Conservation (phyloP, 768 basidiomycete genomes). For the Boletus huronensis region DNA sequence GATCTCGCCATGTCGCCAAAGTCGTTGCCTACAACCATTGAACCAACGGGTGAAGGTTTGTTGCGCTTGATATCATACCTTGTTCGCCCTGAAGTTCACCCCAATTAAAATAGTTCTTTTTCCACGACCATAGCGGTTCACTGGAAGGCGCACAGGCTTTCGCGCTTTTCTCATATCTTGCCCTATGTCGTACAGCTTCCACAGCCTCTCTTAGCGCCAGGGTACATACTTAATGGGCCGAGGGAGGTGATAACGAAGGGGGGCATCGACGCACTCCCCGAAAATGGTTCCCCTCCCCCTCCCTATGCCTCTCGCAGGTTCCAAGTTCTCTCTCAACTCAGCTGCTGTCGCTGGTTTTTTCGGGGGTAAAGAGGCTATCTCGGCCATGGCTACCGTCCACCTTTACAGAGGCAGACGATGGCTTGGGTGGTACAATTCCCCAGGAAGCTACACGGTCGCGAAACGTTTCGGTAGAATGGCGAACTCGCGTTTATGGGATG, state of each 20-base stretch:
- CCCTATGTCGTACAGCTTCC: not conserved
- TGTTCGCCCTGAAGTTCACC: not conserved
- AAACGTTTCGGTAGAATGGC: conserved; percentile 33
- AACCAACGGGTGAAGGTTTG: no score
- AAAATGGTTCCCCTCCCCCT: conserved; percentile 17
- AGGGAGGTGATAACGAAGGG: not conserved
- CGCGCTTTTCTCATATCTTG: no score
- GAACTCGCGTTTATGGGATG: conserved; percentile 31
- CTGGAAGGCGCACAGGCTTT: not conserved
- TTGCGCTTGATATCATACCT: not conserved
- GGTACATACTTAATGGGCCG: not conserved
- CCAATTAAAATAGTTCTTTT: not conserved
- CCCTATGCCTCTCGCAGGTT: conserved; percentile 1
- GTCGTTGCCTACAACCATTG: no score
- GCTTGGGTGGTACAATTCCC: conserved; percentile 37
- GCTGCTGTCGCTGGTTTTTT: conserved; percentile 36
- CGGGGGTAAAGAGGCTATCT: conserved; percentile 36
- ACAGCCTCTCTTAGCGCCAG: not conserved
- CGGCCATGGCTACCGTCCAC: conserved; percentile 34
- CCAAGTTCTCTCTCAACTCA: conserved; percentile 24
- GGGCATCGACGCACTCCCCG: not conserved
- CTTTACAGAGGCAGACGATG: conserved; percentile 29
- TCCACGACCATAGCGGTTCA: not conserved
- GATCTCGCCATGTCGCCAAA: no score
- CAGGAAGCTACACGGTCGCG: conserved; percentile 33